These are phyloP conservation scores for Tolypocladium cylindrosporum DNA, from an alignment of 2,329 filamentous ascomycete species.

Conservation along the genomic window DNA sequence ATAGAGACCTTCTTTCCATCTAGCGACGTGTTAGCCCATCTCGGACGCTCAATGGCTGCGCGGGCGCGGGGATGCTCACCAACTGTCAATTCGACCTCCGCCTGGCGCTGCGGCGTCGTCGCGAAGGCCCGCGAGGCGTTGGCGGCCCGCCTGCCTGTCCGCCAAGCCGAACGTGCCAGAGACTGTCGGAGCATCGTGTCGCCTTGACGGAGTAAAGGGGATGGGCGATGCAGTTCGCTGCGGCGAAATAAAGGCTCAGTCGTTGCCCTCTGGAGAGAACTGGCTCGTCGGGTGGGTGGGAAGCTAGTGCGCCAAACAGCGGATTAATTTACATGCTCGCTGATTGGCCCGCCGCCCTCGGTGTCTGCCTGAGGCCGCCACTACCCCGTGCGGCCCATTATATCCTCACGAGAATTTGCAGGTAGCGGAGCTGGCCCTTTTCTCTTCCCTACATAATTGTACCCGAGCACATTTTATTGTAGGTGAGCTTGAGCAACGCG, in stretches of 20 bases:
- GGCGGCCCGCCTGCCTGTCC: conserved; percentile 48
- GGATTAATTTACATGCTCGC: conserved; percentile 30
- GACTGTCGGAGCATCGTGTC: conserved; percentile 60
- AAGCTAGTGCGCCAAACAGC: conserved; percentile 15
- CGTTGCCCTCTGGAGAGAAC: conserved; percentile 29
- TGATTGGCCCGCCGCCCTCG: conserved; percentile 26
- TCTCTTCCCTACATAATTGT: conserved; percentile 45
- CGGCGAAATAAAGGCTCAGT: conserved; percentile 27
- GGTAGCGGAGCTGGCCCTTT: conserved; percentile 3
- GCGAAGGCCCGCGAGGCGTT: conserved; percentile 69
- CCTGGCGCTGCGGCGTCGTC: conserved; percentile 66
- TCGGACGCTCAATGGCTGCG: conserved; percentile 18
- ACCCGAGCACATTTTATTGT: conserved; percentile 63
- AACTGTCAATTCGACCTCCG: conserved; percentile 95
- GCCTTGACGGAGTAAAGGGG: conserved; percentile 41
- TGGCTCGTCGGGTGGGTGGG: conserved; percentile 26
- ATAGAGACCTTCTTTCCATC: conserved; percentile 98
- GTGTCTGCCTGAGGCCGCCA: conserved; percentile 27
- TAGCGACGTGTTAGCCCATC: conserved; percentile 29
- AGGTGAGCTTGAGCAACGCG: conserved; percentile 49
- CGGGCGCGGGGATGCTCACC: conserved; percentile 39
- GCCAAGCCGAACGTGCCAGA: conserved; percentile 59
- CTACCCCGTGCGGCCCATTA: conserved; percentile 2
- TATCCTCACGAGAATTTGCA: conserved; percentile 10
- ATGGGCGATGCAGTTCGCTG: conserved; percentile 25